Percentiles rank a stretch among this genome's conserved stretches.
These are phyloP conservation scores for Elsinoe necatrix DNA, from an alignment of 2,329 filamentous ascomycete species.

Conservation along the genomic window DNA sequence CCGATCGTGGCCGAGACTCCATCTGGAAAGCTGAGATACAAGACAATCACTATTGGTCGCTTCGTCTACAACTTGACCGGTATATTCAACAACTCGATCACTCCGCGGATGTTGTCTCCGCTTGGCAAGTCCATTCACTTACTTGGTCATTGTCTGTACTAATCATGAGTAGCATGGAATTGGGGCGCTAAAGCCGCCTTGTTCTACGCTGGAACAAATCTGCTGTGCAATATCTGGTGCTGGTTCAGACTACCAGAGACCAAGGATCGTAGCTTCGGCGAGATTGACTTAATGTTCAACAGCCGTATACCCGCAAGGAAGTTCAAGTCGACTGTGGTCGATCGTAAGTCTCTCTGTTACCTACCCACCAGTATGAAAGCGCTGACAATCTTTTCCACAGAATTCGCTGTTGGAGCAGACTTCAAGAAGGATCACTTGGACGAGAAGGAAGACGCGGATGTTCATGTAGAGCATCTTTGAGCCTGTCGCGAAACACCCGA, in stretches of 20 bases:
- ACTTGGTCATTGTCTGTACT: slow-evolving; percentile 26
- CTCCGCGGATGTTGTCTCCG: not conserved
- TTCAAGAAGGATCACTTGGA: slow-evolving; percentile 1
- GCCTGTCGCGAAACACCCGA: not conserved
- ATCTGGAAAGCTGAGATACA: slow-evolving; percentile 15
- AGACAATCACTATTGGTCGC: slow-evolving; percentile 18
- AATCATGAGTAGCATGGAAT: slow-evolving; percentile 28
- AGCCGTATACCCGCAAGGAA: slow-evolving; percentile 25
- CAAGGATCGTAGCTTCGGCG: slow-evolving; percentile 29
- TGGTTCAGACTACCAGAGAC: slow-evolving; percentile 31
- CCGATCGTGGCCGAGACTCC: slow-evolving; percentile 18
- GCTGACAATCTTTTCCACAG: not conserved
- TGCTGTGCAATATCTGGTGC: slow-evolving; percentile 26
- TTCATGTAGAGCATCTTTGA: not conserved
- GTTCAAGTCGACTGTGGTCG: slow-evolving; percentile 19
- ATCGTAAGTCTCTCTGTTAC: not conserved
- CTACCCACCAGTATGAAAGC: no score
- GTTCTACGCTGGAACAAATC: slow-evolving; percentile 27
- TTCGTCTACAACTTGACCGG: slow-evolving; percentile 19
- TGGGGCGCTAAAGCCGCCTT: slow-evolving; percentile 30
- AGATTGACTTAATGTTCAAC: slow-evolving; percentile 32
- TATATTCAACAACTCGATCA: slow-evolving; percentile 15
- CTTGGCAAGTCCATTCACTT: not conserved
- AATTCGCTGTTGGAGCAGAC: not conserved
- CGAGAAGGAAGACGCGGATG: not conserved